phyloP scores from a whole-genome alignment of 2,329 filamentous ascomycete genomes.

The Magnaporthales sp. region DNA sequence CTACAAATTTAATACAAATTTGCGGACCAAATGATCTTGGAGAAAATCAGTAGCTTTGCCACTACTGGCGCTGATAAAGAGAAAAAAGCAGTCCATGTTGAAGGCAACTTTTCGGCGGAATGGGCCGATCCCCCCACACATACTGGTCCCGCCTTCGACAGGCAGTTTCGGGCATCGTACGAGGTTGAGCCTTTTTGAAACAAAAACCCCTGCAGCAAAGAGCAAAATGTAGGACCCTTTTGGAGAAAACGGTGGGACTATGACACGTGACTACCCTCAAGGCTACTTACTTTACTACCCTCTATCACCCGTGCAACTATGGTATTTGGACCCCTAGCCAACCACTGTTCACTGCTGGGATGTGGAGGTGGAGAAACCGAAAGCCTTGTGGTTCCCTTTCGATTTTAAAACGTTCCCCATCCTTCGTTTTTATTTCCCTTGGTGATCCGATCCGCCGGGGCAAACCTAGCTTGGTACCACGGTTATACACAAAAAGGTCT shows the following conservation, averaged over 20 bases:
- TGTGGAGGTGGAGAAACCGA: not conserved
- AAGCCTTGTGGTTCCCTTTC: not conserved
- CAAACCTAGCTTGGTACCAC: not conserved
- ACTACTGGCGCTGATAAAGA: too few relatives aligned
- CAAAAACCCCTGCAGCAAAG: not conserved
- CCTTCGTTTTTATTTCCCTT: not conserved
- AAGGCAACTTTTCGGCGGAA: not conserved
- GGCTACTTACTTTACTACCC: not conserved
- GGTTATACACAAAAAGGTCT: not conserved
- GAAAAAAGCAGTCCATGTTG: not conserved
- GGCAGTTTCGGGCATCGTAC: not conserved
- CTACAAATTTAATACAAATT: too few relatives aligned
- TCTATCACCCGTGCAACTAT: not conserved
- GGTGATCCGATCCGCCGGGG: not conserved
- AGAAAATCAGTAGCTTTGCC: too few relatives aligned
- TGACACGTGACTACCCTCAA: not conserved
- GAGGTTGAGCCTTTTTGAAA: not conserved
- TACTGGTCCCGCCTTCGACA: not conserved
- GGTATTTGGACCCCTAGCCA: not conserved
- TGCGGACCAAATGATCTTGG: too few relatives aligned
- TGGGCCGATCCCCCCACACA: not conserved
- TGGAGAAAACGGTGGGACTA: not conserved
- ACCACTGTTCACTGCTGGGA: not conserved
- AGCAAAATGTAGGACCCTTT: not conserved
- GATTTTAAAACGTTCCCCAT: too few relatives aligned